Percentiles rank a stretch among this genome's conserved stretches.
phyloP scores from a whole-genome alignment of 345 rosid species.

The Ceriops tagal region DNA sequence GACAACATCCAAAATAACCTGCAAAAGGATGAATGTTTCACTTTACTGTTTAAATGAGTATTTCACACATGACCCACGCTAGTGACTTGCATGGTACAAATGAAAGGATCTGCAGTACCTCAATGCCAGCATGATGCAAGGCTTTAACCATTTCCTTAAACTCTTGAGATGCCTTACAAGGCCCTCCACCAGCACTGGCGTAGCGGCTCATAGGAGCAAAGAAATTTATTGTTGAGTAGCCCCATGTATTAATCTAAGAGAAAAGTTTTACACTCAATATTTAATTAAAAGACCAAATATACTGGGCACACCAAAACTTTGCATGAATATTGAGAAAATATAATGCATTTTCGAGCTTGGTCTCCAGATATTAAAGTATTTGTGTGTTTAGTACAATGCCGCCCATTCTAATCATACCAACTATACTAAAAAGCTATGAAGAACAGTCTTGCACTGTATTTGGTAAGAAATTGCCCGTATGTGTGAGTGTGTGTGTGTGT shows the following conservation, averaged over 20 bases:
- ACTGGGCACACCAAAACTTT: no score
- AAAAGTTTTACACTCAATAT: background rate
- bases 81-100: constrained; percentile 10
- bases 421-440: no score
- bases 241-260: constrained; percentile 88
- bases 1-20: constrained; percentile 96
- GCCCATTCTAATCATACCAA: no score
- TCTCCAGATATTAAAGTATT: no score
- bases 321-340: no score
- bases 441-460: no score
- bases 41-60: constrained; percentile 2
- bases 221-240: constrained; percentile 94
- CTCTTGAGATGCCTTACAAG: constrained; percentile 70
- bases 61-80: no score
- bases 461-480: no score
- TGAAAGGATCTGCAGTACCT: constrained; percentile 43
- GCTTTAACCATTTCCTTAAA: constrained; percentile 95
- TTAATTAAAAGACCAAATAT: no score
- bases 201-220: constrained; percentile 97
- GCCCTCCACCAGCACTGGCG: constrained; percentile 83
- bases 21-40: constrained; percentile 22
- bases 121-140: constrained; percentile 85
- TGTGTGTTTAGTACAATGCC: no score
- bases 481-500: no score
- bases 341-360: no score